phyloP scores from a whole-genome alignment of 306 rosid genomes.

The Trichosanthes cucumerina region DNA sequence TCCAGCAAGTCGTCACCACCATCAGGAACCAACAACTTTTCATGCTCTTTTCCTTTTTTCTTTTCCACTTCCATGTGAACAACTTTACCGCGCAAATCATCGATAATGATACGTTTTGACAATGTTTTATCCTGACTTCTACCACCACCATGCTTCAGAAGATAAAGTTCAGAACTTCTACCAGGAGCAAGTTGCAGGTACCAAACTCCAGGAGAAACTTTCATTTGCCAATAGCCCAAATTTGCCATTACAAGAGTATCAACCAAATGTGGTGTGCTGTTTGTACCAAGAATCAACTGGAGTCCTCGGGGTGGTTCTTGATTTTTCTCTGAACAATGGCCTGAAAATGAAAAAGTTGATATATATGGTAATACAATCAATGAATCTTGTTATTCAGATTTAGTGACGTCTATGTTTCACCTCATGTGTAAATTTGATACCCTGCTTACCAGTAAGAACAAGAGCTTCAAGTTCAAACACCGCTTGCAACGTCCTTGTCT shows the following conservation, averaged over 20 bases:
- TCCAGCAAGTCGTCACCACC: slow-evolving; percentile 31
- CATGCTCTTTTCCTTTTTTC: slow-evolving; percentile 85
- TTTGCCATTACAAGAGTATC: slow-evolving; percentile 99
- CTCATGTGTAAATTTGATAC: neutral
- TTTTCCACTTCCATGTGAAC: slow-evolving; percentile 85
- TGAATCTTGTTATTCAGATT: neutral
- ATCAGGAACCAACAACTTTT: slow-evolving; percentile 64
- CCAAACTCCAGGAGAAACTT: slow-evolving; percentile 99
- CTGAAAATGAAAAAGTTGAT: slow-evolving; percentile 27
- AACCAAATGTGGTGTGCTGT: slow-evolving; percentile 72
- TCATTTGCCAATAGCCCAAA: slow-evolving; percentile 99
- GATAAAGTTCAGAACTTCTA: slow-evolving; percentile 91
- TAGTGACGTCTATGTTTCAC: neutral
- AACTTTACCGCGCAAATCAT: slow-evolving; percentile 86
- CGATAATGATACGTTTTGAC: slow-evolving; percentile 67
- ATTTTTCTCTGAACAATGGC: slow-evolving; percentile 96
- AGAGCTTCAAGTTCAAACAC: slow-evolving; percentile 98
- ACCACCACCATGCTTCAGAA: slow-evolving; percentile 52
- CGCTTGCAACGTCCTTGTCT: slow-evolving; percentile 84
- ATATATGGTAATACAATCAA: neutral
- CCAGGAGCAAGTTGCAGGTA: slow-evolving; percentile 96
- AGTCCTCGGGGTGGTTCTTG: slow-evolving; percentile 93
- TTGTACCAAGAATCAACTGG: slow-evolving; percentile 92
- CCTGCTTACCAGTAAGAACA: slow-evolving; percentile 71
- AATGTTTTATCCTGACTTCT: slow-evolving; percentile 43